phyloP scores from a whole-genome alignment of 441 rosid genomes.

The Pelargonium exstipulatum region DNA sequence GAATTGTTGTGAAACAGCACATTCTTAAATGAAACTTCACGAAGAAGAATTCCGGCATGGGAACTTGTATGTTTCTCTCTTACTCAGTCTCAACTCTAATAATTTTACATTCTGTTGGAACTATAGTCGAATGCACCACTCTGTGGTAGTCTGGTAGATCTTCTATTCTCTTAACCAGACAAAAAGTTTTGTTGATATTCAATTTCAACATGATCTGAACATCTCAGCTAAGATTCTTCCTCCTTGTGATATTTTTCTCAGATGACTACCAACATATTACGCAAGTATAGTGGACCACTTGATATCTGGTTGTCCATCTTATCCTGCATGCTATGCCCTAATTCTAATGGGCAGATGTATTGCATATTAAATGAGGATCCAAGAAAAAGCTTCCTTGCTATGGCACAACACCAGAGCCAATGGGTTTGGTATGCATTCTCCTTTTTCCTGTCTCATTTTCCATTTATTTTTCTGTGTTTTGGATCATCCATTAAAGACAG shows the following conservation, averaged over 20 bases:
- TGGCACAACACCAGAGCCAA: constrained; percentile 70
- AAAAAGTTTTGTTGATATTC: background rate
- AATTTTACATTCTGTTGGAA: background rate
- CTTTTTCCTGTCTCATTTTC: background rate
- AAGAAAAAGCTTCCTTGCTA: constrained; percentile 53
- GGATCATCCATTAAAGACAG: too few relatives aligned
- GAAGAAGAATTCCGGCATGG: constrained; percentile 57
- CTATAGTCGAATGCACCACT: background rate
- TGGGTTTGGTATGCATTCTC: constrained; percentile 67
- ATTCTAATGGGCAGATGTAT: constrained; percentile 17
- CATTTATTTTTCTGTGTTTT: background rate
- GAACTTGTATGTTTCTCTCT: constrained; percentile 50
- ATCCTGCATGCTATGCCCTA: constrained; percentile 17
- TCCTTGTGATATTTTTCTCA: constrained; percentile 19
- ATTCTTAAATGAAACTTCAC: constrained; percentile 36
- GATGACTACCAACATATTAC: constrained; percentile 60
- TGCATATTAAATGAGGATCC: constrained; percentile 51
- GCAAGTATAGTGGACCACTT: constrained; percentile 70
- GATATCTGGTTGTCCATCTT: constrained; percentile 62
- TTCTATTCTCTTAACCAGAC: background rate
- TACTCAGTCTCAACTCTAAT: background rate
- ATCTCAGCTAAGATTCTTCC: background rate
- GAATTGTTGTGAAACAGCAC: constrained; percentile 36
- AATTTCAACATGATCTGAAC: background rate
- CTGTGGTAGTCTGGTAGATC: too few relatives aligned